phyloP scores from a whole-genome alignment of 768 basidiomycete species.

The Pleurotus tuber-regium region DNA sequence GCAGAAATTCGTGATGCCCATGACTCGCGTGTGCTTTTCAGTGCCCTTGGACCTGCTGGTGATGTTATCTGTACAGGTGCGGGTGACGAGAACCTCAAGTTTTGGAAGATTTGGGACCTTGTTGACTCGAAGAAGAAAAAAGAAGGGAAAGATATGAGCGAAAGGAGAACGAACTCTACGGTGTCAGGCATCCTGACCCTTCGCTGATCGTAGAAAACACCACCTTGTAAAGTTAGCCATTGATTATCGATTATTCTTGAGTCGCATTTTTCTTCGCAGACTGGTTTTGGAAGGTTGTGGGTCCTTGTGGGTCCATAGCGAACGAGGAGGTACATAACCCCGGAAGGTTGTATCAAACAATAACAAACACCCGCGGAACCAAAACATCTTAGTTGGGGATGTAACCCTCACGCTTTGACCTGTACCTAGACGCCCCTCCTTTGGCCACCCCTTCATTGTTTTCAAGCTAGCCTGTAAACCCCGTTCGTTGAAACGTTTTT shows the following conservation, averaged over 20 bases:
- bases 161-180: constrained; percentile 43
- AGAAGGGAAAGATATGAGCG: constrained; percentile 40
- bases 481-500: no score
- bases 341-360: background rate
- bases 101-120: constrained; percentile 86
- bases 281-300: background rate
- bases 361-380: background rate
- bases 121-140: constrained; percentile 45
- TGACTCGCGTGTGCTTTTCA: constrained; percentile 86
- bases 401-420: constrained; percentile 1
- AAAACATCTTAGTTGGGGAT: background rate
- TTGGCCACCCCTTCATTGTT: no score
- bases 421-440: no score
- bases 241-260: background rate
- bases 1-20: constrained; percentile 90
- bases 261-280: background rate
- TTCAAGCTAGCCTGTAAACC: no score
- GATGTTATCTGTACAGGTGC: constrained; percentile 91
- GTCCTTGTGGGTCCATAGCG: constrained; percentile 6
- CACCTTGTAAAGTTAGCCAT: no score
- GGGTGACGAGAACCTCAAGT: constrained; percentile 95
- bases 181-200: constrained; percentile 42
- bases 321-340: constrained; percentile 10
- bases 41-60: constrained; percentile 82
- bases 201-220: no score